These are phyloP conservation scores for Leonotis leonurus DNA, from an alignment of 257 asterid species.

Conservation along the genomic window DNA sequence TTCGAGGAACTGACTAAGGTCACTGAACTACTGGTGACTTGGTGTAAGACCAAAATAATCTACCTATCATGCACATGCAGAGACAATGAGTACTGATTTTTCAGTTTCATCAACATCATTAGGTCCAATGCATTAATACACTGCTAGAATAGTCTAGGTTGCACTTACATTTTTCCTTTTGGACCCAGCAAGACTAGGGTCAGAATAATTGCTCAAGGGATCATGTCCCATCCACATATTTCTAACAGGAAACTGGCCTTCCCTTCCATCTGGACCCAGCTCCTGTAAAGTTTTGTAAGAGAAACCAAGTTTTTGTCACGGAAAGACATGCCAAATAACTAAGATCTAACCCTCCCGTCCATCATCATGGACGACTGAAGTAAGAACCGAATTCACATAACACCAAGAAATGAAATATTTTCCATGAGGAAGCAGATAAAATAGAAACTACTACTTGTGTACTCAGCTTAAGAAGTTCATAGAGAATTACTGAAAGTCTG, in stretches of 20 bases:
- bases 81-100: not conserved
- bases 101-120: slow-evolving; percentile 1
- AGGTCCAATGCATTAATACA: not conserved
- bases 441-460: not conserved
- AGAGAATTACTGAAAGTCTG: not conserved
- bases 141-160: not conserved
- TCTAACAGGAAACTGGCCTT: slow-evolving; percentile 54
- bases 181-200: slow-evolving; percentile 52
- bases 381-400: slow-evolving; percentile 8
- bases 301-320: slow-evolving; percentile 1
- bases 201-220: slow-evolving; percentile 35
- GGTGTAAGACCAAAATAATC: slow-evolving; percentile 1
- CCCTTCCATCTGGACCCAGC: slow-evolving; percentile 54
- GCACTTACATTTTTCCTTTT: slow-evolving; percentile 57
- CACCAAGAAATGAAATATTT: not conserved
- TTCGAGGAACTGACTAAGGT: slow-evolving; percentile 1
- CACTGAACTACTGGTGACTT: not conserved
- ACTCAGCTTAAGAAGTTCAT: not conserved
- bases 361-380: slow-evolving; percentile 1
- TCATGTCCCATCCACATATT: slow-evolving; percentile 58
- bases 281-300: slow-evolving; percentile 44
- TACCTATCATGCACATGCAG: not conserved
- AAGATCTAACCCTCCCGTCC: not conserved
- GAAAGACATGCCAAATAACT: not conserved
- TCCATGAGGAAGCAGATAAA: not conserved